A percentile compares a stretch with the other conserved stretches of the same genome.
Conservation (phyloP, 768 basidiomycete species). For the Mycena maculata region DNA sequence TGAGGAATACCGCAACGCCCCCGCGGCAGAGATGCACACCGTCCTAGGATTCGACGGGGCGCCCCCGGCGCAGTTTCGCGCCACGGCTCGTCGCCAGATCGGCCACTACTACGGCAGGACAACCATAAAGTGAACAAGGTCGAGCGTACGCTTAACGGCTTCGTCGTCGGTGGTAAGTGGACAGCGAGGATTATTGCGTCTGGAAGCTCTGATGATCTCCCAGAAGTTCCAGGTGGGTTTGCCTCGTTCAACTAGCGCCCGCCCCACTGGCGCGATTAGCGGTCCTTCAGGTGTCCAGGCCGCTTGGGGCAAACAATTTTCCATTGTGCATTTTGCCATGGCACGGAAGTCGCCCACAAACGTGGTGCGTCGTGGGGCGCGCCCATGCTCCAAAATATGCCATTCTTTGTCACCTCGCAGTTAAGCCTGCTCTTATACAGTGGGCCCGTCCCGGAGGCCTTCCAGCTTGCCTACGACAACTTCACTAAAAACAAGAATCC, state of each 20-base stretch:
- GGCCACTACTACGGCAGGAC: background rate
- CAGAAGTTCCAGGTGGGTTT: conserved; percentile 1
- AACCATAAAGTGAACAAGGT: background rate
- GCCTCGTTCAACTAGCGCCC: background rate
- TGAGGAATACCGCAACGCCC: background rate
- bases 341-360: background rate
- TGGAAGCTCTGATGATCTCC: background rate
- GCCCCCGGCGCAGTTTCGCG: background rate
- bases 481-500: background rate
- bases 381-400: background rate
- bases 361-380: background rate
- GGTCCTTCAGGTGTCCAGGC: background rate
- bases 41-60: background rate
- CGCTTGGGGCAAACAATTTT: background rate
- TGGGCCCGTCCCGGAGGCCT: background rate
- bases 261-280: background rate
- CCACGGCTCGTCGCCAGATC: conserved; percentile 1
- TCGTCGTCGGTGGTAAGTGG: background rate
- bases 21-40: background rate
- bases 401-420: background rate
- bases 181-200: conserved; percentile 4
- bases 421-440: background rate
- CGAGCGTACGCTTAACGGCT: background rate
- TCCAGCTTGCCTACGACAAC: background rate
- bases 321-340: conserved; percentile 3